Evolutionary conservation across 495 filamentous ascomycete genomes (phyloP), one percentile per base, ranked within the genome.

Genomic region (Penicillium dipodomyicola): DNA sequence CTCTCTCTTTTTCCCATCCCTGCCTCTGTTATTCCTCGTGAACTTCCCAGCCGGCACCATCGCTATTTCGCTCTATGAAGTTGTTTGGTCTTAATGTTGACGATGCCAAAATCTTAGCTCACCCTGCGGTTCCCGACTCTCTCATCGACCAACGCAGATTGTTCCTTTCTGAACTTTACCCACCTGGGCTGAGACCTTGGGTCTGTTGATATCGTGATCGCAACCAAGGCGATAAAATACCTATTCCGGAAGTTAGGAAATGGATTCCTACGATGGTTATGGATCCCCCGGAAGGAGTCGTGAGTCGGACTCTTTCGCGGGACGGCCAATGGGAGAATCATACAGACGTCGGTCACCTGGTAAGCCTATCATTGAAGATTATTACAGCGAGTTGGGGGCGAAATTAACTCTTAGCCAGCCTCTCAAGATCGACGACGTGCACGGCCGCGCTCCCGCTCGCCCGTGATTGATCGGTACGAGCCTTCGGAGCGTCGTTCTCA

Each of bases 401-500:
- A 51, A 30, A 55, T 39, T 58, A 61, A 68, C 52, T 17, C 54
- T 45, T 27, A 30, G 52, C 29, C 45, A 81, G 75, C 67, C 19
- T 72, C 74, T 15, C 72, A 78, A 58, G 80, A 81, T 52, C 78
- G 79, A 47, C 77, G 79, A 47, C 77, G 77, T 45, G 72, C 71
- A 49, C 78, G 79, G 41, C 72, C 66, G 43, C 85, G 90, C 49
- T 91, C 88, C 23, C 83, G 90, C 19, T 93, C 90, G 3, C 90
- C 90, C 22, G 74, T 82, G 42, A 86, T 91, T 50, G 86, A 90
- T 67, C 81, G 87, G 14, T 91, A 89, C 55, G 85, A 90, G 63
- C 85, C 88, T 39, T 77, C 83, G 40, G 77, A 75, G 30, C 80
- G 82, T 33, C 82, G 82, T 8, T 40, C 72, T 40, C 62, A 67